Conservation (phyloP, 225 moss, liverwort and hornwort species). For the Polytrichum formosum region DNA sequence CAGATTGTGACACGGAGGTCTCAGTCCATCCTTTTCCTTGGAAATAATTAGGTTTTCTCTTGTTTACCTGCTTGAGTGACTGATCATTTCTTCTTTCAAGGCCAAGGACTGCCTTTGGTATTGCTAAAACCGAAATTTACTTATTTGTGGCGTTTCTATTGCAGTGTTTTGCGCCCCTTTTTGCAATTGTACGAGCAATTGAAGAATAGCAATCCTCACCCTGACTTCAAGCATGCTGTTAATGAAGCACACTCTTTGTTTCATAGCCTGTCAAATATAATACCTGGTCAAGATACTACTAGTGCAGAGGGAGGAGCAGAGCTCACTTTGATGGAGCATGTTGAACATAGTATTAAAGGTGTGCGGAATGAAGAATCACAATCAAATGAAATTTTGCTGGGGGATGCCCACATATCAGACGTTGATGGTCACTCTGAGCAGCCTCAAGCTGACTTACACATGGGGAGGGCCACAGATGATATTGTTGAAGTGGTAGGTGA, state of each 20-base stretch:
- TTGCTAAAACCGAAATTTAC: neutral
- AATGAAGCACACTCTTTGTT: conserved; percentile 27
- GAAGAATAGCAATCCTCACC: conserved; percentile 31
- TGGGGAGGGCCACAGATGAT: conserved; percentile 20
- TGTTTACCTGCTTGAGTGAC: neutral
- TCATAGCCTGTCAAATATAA: conserved; percentile 10
- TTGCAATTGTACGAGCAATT: conserved; percentile 21
- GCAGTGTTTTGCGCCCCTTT: conserved; percentile 44
- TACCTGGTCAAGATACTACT: conserved; percentile 11
- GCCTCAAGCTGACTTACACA: conserved; percentile 21
- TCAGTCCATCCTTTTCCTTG: conserved; percentile 5
- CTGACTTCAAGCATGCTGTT: conserved; percentile 40
- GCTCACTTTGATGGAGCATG: conserved; percentile 11
- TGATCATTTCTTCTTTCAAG: neutral
- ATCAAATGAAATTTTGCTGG: conserved; percentile 33
- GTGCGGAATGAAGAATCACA: conserved; percentile 28
- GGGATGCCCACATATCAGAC: conserved; percentile 22
- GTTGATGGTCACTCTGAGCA: conserved; percentile 18
- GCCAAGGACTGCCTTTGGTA: neutral
- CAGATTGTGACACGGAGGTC: conserved; percentile 52
- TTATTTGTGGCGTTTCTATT: conserved; percentile 12
- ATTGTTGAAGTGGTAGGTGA: conserved; percentile 14
- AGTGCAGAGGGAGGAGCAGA: conserved; percentile 15
- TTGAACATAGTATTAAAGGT: conserved; percentile 15
- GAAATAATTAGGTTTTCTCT: neutral